Conservation (phyloP, 345 rosid genomes). For the Pistacia integerrima region DNA sequence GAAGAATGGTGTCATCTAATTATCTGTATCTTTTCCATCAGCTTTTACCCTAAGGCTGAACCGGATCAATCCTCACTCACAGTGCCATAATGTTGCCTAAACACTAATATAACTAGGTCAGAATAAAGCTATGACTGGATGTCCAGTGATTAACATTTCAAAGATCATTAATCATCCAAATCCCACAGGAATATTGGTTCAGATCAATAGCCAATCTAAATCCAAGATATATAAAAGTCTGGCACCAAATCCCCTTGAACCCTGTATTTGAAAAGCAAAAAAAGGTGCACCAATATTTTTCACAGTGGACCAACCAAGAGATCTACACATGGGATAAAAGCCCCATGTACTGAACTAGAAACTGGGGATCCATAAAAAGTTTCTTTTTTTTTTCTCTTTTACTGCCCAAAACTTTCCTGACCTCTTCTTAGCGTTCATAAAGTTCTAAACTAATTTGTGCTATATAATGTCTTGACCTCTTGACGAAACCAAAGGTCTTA, state of each 20-base stretch:
- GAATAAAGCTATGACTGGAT: neutral
- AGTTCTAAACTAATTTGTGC: no score
- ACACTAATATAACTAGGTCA: neutral
- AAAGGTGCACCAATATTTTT: neutral
- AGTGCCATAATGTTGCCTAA: neutral
- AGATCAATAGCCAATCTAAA: neutral
- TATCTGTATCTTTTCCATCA: neutral
- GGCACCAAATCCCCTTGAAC: neutral
- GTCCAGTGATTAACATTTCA: neutral
- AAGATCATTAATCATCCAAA: neutral
- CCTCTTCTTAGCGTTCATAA: no score
- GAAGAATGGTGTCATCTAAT: neutral
- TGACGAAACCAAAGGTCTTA: no score
- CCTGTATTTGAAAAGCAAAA: neutral
- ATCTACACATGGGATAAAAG: neutral
- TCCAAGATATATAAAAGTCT: neutral
- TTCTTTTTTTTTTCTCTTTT: no score
- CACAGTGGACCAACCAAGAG: slow-evolving; percentile 4
- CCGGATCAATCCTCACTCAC: neutral
- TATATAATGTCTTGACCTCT: no score
- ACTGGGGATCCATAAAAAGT: no score
- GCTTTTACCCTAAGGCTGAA: no score
- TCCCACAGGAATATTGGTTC: neutral
- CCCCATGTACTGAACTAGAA: neutral
- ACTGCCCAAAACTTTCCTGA: no score